Percentiles rank a stretch among this genome's conserved stretches.
phyloP scores from a whole-genome alignment of 371 early-diverging fungal species.

The Lichtheimia ramosa region DNA sequence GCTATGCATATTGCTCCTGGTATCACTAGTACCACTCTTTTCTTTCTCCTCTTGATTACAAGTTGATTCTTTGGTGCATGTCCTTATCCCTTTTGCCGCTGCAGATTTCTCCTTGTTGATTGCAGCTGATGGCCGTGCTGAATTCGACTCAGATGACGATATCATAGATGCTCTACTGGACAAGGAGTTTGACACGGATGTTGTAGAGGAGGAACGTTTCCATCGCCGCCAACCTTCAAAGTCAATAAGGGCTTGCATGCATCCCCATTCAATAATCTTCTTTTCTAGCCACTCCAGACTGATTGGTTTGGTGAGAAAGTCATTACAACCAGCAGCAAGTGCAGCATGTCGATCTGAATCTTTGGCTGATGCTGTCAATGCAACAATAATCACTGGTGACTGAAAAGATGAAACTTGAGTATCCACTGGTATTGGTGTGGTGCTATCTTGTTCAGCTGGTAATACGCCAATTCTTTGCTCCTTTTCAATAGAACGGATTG shows the following conservation, averaged over 20 bases:
- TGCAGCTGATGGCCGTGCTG: no score
- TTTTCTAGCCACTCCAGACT: slow-evolving; percentile 83
- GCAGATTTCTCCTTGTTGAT: neutral
- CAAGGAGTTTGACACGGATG: no score
- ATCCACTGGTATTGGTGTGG: neutral
- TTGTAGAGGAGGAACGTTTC: slow-evolving; percentile 38
- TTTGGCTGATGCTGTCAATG: slow-evolving; percentile 79
- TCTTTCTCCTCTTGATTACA: neutral
- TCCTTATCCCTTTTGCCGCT: neutral
- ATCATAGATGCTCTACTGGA: no score
- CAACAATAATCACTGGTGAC: slow-evolving; percentile 86
- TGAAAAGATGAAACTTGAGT: slow-evolving; percentile 32
- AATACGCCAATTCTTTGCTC: slow-evolving; percentile 62
- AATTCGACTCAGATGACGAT: no score
- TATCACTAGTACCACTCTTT: no score
- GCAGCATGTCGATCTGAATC: slow-evolving; percentile 82
- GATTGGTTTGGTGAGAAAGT: slow-evolving; percentile 87
- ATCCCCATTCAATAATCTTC: slow-evolving; percentile 91
- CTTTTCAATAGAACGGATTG: slow-evolving; percentile 70
- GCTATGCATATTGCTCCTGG: no score
- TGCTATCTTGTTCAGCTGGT: slow-evolving; percentile 16
- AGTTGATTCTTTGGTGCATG: no score
- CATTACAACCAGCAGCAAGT: slow-evolving; percentile 87
- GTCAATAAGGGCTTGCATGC: slow-evolving; percentile 91
- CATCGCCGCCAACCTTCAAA: slow-evolving; percentile 80